Conservation (phyloP, 345 rosid species). For the Iberis pinnata region DNA sequence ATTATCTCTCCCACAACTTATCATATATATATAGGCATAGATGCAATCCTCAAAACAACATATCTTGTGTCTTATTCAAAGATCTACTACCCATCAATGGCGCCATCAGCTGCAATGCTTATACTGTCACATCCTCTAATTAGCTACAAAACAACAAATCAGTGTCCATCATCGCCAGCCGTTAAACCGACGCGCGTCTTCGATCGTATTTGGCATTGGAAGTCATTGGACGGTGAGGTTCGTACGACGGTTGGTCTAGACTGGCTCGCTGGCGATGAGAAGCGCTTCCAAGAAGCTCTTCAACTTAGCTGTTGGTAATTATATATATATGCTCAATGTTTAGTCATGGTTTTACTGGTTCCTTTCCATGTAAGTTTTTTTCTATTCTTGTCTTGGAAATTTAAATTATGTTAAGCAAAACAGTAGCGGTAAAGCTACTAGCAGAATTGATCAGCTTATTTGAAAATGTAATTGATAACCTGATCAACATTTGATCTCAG, state of each 20-base stretch:
- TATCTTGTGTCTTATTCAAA: not conserved
- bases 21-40: constrained; percentile 5
- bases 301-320: constrained; percentile 36
- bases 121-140: constrained; percentile 31
- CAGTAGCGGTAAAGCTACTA: too few species aligned
- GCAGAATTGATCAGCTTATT: too few species aligned
- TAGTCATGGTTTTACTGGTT: too few species aligned
- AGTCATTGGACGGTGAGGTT: constrained; percentile 11
- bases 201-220: not conserved
- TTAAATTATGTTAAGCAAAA: too few species aligned
- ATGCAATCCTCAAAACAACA: not conserved
- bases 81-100: constrained; percentile 30
- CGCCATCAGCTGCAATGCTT: constrained; percentile 73
- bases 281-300: constrained; percentile 41
- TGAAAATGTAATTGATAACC: too few species aligned
- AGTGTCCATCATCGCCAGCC: not conserved
- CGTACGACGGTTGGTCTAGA: not conserved
- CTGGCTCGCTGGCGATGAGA: constrained; percentile 29
- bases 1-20: constrained; percentile 12
- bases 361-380: too few species aligned
- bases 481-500: too few species aligned
- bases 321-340: too few species aligned
- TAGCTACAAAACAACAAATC: constrained; percentile 18
- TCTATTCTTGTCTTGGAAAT: too few species aligned
- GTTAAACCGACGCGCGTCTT: constrained; percentile 2